Evolutionary conservation across 2,329 filamentous ascomycete genomes (phyloP).

Genomic region (Paecilomyces niveus): DNA sequence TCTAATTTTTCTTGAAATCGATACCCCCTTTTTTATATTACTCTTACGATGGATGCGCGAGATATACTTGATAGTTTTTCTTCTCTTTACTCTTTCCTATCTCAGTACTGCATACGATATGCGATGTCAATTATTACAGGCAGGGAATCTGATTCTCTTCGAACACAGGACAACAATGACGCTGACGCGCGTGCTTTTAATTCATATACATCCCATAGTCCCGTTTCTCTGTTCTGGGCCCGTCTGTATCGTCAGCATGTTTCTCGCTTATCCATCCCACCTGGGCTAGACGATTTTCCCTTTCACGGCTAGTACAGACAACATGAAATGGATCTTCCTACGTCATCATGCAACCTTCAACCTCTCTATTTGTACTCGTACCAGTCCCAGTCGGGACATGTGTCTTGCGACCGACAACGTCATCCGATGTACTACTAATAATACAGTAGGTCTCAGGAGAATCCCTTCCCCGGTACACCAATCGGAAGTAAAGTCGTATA

Average conservation of each 20-base stretch:
- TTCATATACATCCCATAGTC: neutral
- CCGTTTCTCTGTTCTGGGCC: neutral
- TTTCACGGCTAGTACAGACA: neutral
- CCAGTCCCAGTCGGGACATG: neutral
- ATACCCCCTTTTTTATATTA: neutral
- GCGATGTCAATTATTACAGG: neutral
- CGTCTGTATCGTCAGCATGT: neutral
- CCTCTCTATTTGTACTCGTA: neutral
- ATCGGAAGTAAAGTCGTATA: too few relatives aligned
- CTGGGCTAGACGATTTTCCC: neutral
- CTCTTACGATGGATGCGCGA: neutral
- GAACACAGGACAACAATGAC: neutral
- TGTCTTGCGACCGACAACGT: neutral
- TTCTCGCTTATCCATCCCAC: neutral
- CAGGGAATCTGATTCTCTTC: neutral
- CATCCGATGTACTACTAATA: too few relatives aligned
- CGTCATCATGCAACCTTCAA: neutral
- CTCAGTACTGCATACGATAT: neutral
- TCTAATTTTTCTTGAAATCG: neutral
- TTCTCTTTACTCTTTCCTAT: neutral
- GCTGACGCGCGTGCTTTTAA: neutral
- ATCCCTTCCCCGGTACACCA: too few relatives aligned
- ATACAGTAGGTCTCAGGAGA: too few relatives aligned
- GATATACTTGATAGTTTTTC: neutral
- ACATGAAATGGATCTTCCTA: neutral